A percentile compares a stretch with the other conserved stretches of the same genome.
Evolutionary conservation across 192 early-diverging fungal species (phyloP).

Genomic region (Rhizophagus clarus): DNA sequence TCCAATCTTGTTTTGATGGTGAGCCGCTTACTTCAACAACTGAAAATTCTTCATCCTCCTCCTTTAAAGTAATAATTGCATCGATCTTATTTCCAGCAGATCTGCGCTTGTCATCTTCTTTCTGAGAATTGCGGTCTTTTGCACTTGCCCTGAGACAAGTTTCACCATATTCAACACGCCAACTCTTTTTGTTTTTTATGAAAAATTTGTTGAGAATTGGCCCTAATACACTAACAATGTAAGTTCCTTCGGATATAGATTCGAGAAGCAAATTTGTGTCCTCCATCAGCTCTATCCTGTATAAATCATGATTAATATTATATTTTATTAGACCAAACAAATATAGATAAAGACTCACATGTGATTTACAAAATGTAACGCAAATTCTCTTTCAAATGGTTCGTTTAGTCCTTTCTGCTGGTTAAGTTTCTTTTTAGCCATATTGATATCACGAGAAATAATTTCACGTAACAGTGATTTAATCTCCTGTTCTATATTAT

Average conservation of each 20-base stretch:
- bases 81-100: conserved; percentile 18
- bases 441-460: conserved; percentile 14
- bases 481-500: conserved; percentile 17
- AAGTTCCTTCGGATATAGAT: conserved; percentile 10
- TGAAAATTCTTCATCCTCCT: conserved; percentile 19
- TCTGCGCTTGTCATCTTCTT: not conserved
- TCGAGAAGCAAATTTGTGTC: conserved; percentile 18
- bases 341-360: conserved; percentile 24
- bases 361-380: conserved; percentile 2
- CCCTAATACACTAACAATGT: not conserved
- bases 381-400: not conserved
- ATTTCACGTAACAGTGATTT: conserved; percentile 5
- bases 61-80: conserved; percentile 11
- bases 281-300: conserved; percentile 16
- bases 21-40: conserved; percentile 22
- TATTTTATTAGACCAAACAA: not conserved
- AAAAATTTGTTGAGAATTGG: conserved; percentile 16
- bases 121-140: not conserved
- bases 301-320: not conserved
- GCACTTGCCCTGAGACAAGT: conserved; percentile 22
- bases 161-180: conserved; percentile 13
- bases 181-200: conserved; percentile 21
- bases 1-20: conserved; percentile 24
- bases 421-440: conserved; percentile 17
- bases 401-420: not conserved